Percentiles rank a stretch among this genome's conserved stretches.
Conservation (phyloP, 129 eudicot genomes). For the Saposhnikovia divaricata region DNA sequence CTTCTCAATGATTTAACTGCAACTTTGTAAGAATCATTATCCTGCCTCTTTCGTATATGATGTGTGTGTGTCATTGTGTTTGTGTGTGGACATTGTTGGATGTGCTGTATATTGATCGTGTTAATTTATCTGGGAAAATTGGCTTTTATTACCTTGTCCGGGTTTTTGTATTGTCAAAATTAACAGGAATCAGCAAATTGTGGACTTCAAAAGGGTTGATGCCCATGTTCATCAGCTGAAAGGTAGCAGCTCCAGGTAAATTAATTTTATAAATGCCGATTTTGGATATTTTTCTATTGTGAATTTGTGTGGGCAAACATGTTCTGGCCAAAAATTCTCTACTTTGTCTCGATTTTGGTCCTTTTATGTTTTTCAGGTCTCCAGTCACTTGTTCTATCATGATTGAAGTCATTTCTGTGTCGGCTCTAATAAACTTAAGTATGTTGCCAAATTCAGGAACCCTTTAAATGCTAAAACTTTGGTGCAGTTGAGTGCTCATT, state of each 20-base stretch:
- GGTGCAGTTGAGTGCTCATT: background rate
- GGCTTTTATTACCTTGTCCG: background rate
- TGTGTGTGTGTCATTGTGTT: background rate
- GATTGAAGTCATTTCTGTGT: background rate
- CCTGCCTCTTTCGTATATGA: background rate
- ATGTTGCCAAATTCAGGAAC: background rate
- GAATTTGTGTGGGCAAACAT: background rate
- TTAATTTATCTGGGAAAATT: background rate
- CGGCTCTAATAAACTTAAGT: background rate
- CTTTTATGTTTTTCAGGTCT: background rate
- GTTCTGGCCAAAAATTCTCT: background rate
- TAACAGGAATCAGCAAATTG: slow-evolving; percentile 11
- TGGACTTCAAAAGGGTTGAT: slow-evolving; percentile 16
- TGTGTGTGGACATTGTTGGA: background rate
- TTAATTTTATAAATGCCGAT: background rate
- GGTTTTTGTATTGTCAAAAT: background rate
- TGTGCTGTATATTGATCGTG: background rate
- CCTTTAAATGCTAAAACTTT: background rate
- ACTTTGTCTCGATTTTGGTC: background rate
- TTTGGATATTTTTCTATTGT: background rate
- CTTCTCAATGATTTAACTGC: slow-evolving; percentile 22
- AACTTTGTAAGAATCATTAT: slow-evolving; percentile 14
- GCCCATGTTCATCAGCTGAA: slow-evolving; percentile 12
- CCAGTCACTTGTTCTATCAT: background rate
- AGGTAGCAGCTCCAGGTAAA: slow-evolving; percentile 15